phyloP scores from a whole-genome alignment of 345 rosid species.

The Eucalyptus dawsonii region DNA sequence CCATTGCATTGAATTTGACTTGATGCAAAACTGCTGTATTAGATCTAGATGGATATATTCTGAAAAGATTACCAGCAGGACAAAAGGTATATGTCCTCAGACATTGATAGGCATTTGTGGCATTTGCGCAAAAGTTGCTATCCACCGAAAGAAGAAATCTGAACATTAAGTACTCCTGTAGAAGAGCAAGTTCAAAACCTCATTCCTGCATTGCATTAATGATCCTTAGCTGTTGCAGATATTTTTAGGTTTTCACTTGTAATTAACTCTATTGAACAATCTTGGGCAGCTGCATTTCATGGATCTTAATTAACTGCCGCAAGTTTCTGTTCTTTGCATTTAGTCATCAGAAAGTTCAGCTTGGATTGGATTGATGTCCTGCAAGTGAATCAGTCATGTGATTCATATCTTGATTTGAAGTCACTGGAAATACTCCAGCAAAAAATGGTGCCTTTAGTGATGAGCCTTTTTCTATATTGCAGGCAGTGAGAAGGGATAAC shows the following conservation, averaged over 20 bases:
- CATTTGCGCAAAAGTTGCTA: not conserved
- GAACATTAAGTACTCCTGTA: not conserved
- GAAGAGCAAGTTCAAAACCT: not conserved
- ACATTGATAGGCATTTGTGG: not conserved
- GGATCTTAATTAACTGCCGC: not conserved
- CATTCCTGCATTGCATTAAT: not conserved
- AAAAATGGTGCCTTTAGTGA: not conserved
- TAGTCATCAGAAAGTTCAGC: not conserved
- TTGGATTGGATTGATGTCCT: not conserved
- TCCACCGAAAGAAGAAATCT: not conserved
- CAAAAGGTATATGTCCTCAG: not conserved
- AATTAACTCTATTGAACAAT: not conserved
- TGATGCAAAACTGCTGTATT: not conserved
- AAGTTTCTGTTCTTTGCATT: not conserved
- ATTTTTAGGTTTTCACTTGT: not conserved
- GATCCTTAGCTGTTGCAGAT: not conserved
- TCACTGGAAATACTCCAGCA: not conserved
- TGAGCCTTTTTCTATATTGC: not conserved
- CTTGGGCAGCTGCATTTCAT: not conserved
- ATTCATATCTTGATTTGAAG: not conserved
- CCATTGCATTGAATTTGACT: not conserved
- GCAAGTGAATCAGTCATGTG: not conserved
- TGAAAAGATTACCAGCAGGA: not conserved
- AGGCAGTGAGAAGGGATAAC: conserved; percentile 82
- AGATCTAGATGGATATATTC: not conserved